These are phyloP conservation scores for Zygosaccharomyces rouxii DNA, from an alignment of 805 yeast genomes.

Conservation along the genomic window DNA sequence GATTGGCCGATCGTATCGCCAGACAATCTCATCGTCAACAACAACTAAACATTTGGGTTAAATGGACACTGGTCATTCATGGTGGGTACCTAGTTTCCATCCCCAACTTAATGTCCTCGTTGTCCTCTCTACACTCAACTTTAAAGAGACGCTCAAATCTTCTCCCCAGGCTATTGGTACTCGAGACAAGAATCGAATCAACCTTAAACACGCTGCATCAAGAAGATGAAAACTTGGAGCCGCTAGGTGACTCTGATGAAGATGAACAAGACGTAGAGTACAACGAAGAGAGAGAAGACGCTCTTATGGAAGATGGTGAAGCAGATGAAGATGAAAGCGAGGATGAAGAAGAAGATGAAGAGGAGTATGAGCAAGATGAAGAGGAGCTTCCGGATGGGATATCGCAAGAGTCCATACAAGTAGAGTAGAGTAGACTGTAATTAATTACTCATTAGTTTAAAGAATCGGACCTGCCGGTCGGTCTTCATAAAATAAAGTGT, in stretches of 20 bases:
- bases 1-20: conserved; percentile 56
- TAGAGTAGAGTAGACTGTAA: not conserved
- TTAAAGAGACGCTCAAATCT: conserved; percentile 61
- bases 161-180: conserved; percentile 66
- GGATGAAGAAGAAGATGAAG: conserved; percentile 37
- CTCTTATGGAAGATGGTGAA: conserved; percentile 46
- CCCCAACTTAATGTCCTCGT: conserved; percentile 48
- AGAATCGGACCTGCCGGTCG: conserved; percentile 2
- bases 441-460: not conserved
- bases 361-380: conserved; percentile 30
- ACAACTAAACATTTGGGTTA: conserved; percentile 67
- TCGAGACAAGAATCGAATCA: conserved; percentile 78
- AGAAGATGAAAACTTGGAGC: conserved; percentile 38
- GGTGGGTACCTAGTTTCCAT: conserved; percentile 58
- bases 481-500: not conserved
- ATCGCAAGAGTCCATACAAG: not conserved
- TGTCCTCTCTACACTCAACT: conserved; percentile 62
- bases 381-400: conserved; percentile 5
- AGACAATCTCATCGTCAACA: conserved; percentile 52
- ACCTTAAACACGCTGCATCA: conserved; percentile 55
- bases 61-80: conserved; percentile 77
- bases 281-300: conserved; percentile 58
- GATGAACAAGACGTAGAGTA: conserved; percentile 54
- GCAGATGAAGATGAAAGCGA: conserved; percentile 36
- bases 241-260: conserved; percentile 34